Base-by-base conservation (phyloP, 257 asterid species). In the Mentha longifolia region DNA sequence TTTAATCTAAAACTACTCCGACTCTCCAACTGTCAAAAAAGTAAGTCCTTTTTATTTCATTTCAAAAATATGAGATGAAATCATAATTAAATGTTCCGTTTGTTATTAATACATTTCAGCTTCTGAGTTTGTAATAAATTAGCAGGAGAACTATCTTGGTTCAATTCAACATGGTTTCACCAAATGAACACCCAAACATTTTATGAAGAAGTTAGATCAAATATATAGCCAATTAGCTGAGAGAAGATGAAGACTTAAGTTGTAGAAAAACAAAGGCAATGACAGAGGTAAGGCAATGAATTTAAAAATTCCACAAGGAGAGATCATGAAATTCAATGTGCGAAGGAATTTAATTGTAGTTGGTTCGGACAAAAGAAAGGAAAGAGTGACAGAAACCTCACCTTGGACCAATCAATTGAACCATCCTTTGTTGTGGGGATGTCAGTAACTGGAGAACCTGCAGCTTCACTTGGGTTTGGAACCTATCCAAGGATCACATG, bases 351-450 rank as follows among this genome's bases (percentile, higher is more conserved):
- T 16, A 42, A 59, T 7, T 13, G 63, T 49, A 56, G 55, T 58
- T 60, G 72, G 28, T 39, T 67, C 13, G 49, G 52, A 58, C 30
- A 50, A 65, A 52, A 37, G 68, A 46, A 59, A 73, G 50, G 39
- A 50, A 52, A 47, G 42, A 60, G 76, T 50, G 47, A 68, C 56
- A 67, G 51, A 69, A 57, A 31, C 54, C 81, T 80, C 80, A 86
- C 99, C 78, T 92, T 91, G 15, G 99, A 95, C 99, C 99, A 95
- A 78, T 95, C 97, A 68, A 95, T 78, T 77, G 75, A 85, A 72
- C 97, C 97, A 65, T 79, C 84, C 80, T 85, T 82, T 9, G 91
- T 92, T 65, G 74, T 76, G 47, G 99, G 99, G 78, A 95, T 95
- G 74, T 84, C 80, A 67, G 76, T 79, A 74, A 87, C 89, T 16